Evolutionary conservation across 805 yeast genomes (phyloP).

Genomic region (Teunomyces gatunensis): DNA sequence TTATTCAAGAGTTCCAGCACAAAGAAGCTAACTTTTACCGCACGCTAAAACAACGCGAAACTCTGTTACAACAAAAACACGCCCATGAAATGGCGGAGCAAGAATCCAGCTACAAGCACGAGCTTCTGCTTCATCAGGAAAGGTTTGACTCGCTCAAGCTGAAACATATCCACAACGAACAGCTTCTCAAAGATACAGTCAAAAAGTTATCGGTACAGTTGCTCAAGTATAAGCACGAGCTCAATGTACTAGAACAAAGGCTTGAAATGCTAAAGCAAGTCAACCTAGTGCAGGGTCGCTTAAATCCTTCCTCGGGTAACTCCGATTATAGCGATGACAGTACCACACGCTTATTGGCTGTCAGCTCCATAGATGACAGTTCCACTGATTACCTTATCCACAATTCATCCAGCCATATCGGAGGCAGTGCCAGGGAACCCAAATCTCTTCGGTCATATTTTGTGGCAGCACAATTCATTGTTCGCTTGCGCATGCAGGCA

Average conservation of each 20-base stretch:
- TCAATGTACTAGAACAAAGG: constrained; percentile 5
- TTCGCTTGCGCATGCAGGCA: constrained; percentile 9
- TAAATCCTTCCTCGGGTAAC: not conserved
- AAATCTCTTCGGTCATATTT: constrained; percentile 11
- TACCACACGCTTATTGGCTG: not conserved
- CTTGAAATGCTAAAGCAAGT: constrained; percentile 7
- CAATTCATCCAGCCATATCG: not conserved
- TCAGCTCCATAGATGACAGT: not conserved
- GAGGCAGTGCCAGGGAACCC: not conserved
- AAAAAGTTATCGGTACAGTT: constrained; percentile 7
- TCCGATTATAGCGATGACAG: not conserved
- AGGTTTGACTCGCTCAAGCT: constrained; percentile 2
- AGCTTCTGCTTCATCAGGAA: not conserved
- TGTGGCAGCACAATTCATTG: constrained; percentile 12
- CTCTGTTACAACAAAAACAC: not conserved
- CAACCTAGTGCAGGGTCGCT: not conserved
- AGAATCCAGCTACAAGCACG: not conserved
- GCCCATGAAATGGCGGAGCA: not conserved
- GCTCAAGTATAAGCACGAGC: constrained; percentile 7
- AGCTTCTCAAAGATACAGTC: constrained; percentile 4
- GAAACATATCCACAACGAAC: not conserved
- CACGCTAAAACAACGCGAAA: constrained; percentile 3
- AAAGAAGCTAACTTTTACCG: constrained; percentile 4
- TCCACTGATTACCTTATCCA: constrained; percentile 5
- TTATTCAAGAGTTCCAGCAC: constrained; percentile 6